Percentiles rank a stretch among this genome's conserved stretches.
Evolutionary conservation across 2,329 filamentous ascomycete genomes (phyloP).

Genomic region (Scopulariopsis brevicaulis): DNA sequence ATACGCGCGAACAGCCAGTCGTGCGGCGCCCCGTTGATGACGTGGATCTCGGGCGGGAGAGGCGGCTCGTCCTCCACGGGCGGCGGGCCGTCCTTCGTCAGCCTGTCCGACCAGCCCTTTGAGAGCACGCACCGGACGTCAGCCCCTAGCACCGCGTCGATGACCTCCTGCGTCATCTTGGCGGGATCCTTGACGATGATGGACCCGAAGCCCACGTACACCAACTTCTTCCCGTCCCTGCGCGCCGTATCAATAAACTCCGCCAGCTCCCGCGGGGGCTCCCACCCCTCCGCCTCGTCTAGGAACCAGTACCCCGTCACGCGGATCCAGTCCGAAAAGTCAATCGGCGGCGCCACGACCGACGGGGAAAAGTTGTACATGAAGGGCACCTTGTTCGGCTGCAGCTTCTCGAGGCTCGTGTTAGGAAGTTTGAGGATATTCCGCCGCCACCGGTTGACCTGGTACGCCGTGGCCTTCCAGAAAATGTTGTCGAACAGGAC

Average conservation of each 20-base stretch:
- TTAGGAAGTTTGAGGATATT: conserved; percentile 65
- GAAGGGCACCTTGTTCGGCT: conserved; percentile 95
- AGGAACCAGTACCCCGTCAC: conserved; percentile 98
- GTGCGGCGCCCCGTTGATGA: conserved; percentile 85
- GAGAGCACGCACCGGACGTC: conserved; percentile 91
- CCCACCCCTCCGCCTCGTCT: conserved; percentile 61
- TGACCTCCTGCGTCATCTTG: conserved; percentile 83
- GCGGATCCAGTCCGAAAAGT: conserved; percentile 95
- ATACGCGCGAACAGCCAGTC: conserved; percentile 95
- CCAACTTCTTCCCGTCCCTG: conserved; percentile 75
- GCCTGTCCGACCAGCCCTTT: conserved; percentile 91
- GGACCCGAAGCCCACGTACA: conserved; percentile 94
- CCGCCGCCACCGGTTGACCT: conserved; percentile 89
- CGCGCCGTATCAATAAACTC: conserved; percentile 79
- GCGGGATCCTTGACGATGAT: conserved; percentile 87
- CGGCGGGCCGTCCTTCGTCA: conserved; percentile 22
- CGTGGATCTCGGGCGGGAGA: conserved; percentile 68
- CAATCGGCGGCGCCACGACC: conserved; percentile 86
- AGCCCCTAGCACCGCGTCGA: conserved; percentile 81
- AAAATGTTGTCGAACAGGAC: conserved; percentile 95
- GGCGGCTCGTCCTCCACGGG: conserved; percentile 50
- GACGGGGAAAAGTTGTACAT: conserved; percentile 93
- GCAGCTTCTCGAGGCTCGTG: conserved; percentile 81
- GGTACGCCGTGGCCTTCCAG: conserved; percentile 84
- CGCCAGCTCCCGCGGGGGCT: conserved; percentile 62